Base-by-base conservation (phyloP, 1,284 basidiomycete species). In the Wolfiporia cocos region DNA sequence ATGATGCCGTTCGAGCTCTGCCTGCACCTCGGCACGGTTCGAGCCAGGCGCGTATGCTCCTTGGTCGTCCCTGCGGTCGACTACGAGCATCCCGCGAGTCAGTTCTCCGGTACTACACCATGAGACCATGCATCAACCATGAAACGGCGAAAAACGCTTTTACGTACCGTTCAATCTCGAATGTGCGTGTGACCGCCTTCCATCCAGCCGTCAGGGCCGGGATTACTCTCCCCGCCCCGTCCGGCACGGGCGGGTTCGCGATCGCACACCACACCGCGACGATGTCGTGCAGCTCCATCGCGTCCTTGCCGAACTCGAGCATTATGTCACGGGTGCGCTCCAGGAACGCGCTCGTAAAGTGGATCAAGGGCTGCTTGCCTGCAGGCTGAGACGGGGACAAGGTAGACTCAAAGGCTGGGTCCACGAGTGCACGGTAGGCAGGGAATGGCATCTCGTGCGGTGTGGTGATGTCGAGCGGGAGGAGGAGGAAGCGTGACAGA, bases 271-370 rank as follows among this genome's bases (percentile, higher is more conserved):
- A 91, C n/a, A 91, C 73, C 3, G 86, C 81, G 11, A 78, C 77
- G 39, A 88, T 81, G 53, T 92, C 89, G 49, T 92, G 89, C 52
- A 94, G 73, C 64, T 92, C 87, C 78, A 92, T 78, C 6, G 75
- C 81, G 61, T 92, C 90, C 50, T 78, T 84, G n/a, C 82, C 83
- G 46, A 80, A 81, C 33, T 76, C 66, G 17, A 84, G 59, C 76
- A 85, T 82, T 20, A 82, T 65, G 46, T 83, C 81, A 26, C 87
- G 68, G 4, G 89, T 79, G 30, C 81, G 74, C 53, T 85, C 79
- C 1, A 93, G 66, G 64, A 95, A 81, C 3, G 87, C 74, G 48
- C 81, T 84, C 5, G 86, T 86, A 57, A 94, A 94, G 55, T 85
- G 78, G 20, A 69, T 64, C 15, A 93, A 54, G 2, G 76, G 78